A percentile compares a stretch with the other conserved stretches of the same genome.
phyloP scores from a whole-genome alignment of 2,329 filamentous ascomycete genomes.

The Pochonia chlamydosporia region DNA sequence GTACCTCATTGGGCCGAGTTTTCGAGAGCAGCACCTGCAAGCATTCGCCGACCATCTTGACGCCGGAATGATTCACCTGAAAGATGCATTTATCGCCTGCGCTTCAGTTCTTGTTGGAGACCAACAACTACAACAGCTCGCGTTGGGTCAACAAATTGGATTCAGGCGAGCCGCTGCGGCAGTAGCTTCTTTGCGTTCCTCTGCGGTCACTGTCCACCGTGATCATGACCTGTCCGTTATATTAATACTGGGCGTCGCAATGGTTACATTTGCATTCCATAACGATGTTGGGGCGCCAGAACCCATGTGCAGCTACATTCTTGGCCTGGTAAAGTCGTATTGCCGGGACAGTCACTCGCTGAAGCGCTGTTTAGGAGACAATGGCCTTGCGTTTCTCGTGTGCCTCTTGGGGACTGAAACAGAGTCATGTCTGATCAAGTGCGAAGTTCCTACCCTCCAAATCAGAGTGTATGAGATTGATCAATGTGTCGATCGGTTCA shows the following conservation, averaged over 20 bases:
- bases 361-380: background rate
- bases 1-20: conserved; percentile 8
- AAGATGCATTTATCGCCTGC: conserved; percentile 10
- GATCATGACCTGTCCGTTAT: conserved; percentile 5
- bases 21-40: conserved; percentile 8
- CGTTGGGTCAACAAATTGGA: conserved; percentile 5
- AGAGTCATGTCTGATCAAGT: conserved; percentile 5
- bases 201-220: background rate
- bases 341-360: conserved; percentile 1
- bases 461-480: background rate
- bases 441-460: conserved; percentile 4
- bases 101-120: conserved; percentile 6
- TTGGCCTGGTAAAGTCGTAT: conserved; percentile 2
- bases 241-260: conserved; percentile 8
- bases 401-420: conserved; percentile 9
- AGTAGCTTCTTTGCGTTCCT: conserved; percentile 4
- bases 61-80: conserved; percentile 3
- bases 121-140: conserved; percentile 5
- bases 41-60: conserved; percentile 7
- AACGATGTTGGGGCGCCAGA: conserved; percentile 1
- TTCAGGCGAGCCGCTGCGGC: conserved; percentile 9
- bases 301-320: conserved; percentile 3
- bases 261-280: conserved; percentile 7
- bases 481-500: conserved; percentile 6
- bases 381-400: conserved; percentile 6